Percentiles rank a stretch among this genome's conserved stretches.
Conservation (phyloP, 2,329 filamentous ascomycete species). For the Fusarium citri region DNA sequence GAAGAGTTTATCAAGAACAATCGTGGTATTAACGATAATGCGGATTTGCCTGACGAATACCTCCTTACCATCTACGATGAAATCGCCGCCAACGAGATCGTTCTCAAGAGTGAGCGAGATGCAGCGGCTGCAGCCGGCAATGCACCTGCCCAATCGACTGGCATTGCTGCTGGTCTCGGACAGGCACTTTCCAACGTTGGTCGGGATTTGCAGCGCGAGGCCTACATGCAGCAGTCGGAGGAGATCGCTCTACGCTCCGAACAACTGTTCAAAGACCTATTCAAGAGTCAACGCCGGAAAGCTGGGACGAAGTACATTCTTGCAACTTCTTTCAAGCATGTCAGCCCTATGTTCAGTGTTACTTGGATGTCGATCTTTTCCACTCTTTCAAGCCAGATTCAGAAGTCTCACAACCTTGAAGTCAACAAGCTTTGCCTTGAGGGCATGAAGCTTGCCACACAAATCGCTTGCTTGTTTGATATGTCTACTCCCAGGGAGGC, state of each 20-base stretch:
- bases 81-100: slow-evolving; percentile 91
- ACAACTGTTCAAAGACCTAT: slow-evolving; percentile 92
- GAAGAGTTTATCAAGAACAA: slow-evolving; percentile 99
- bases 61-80: slow-evolving; percentile 91
- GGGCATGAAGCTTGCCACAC: slow-evolving; percentile 92
- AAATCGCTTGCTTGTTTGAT: slow-evolving; percentile 93
- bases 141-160: slow-evolving; percentile 68
- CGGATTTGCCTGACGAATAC: slow-evolving; percentile 93
- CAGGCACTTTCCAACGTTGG: slow-evolving; percentile 93
- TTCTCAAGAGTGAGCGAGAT: slow-evolving; percentile 91
- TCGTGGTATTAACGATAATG: slow-evolving; percentile 95
- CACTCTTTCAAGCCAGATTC: slow-evolving; percentile 90
- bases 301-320: slow-evolving; percentile 82
- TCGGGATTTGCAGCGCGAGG: slow-evolving; percentile 90
- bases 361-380: slow-evolving; percentile 99
- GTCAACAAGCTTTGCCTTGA: slow-evolving; percentile 94
- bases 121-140: slow-evolving; percentile 84
- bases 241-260: slow-evolving; percentile 81
- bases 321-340: slow-evolving; percentile 92
- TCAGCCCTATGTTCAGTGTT: slow-evolving; percentile 98
- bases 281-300: slow-evolving; percentile 87
- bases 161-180: slow-evolving; percentile 84
- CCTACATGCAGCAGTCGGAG: slow-evolving; percentile 93
- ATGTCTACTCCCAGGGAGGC: slow-evolving; percentile 93
- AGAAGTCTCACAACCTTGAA: slow-evolving; percentile 92